Percentiles rank a stretch among this genome's conserved stretches.
Conservation (phyloP, 2,329 filamentous ascomycete genomes). For the Trematosphaeria pertusa region DNA sequence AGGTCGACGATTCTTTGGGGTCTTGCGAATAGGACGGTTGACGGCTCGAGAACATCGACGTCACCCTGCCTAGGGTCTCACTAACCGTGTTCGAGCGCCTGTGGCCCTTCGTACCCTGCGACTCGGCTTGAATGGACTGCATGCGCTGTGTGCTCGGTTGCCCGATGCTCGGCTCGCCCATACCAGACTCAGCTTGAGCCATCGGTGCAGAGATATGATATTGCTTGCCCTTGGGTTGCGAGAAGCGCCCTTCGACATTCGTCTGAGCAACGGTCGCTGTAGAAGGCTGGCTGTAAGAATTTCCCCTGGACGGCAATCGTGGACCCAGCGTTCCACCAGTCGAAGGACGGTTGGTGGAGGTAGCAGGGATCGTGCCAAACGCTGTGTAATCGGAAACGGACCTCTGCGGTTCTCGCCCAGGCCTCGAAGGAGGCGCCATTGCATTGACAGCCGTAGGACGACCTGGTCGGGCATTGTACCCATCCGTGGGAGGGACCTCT, state of each 20-base stretch:
- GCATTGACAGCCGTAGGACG: constrained; percentile 27
- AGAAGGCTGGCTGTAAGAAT: constrained; percentile 85
- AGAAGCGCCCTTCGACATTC: constrained; percentile 87
- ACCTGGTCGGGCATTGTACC: constrained; percentile 36
- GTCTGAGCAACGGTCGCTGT: constrained; percentile 87
- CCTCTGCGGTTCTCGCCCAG: constrained; percentile 57
- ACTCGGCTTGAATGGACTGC: constrained; percentile 63
- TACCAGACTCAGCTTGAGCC: constrained; percentile 54
- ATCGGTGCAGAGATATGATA: constrained; percentile 76
- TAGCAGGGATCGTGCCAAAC: constrained; percentile 49
- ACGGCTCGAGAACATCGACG: constrained; percentile 76
- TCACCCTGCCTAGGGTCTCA: constrained; percentile 81
- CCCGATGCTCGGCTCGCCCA: constrained; percentile 59
- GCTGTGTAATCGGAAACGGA: constrained; percentile 57
- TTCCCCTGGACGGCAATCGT: constrained; percentile 73
- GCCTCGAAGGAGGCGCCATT: constrained; percentile 42
- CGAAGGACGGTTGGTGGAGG: constrained; percentile 66
- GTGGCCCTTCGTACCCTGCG: constrained; percentile 69
- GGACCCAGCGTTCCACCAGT: constrained; percentile 79
- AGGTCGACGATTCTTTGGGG: constrained; percentile 36
- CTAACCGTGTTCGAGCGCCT: constrained; percentile 70
- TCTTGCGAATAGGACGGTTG: constrained; percentile 41
- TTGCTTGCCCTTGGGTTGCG: constrained; percentile 73
- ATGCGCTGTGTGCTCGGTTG: constrained; percentile 64
- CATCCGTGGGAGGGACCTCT: constrained; percentile 48